phyloP scores from a whole-genome alignment of 2,329 filamentous ascomycete species.

The Hypoxylon sp. region DNA sequence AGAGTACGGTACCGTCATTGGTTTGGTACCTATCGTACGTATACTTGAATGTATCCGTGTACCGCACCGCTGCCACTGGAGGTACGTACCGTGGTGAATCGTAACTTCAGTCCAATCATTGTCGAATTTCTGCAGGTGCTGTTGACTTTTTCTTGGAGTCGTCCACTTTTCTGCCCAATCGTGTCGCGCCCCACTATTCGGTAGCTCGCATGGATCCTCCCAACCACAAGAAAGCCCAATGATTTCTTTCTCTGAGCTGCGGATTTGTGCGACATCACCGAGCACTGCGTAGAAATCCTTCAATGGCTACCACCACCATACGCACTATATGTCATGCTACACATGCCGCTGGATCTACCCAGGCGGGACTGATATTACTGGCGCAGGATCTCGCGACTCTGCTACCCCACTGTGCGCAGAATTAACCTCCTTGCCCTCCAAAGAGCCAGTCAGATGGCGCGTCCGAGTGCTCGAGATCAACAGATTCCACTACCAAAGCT shows the following conservation, averaged over 20 bases:
- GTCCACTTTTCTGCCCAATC: slow-evolving; percentile 26
- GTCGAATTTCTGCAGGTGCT: slow-evolving; percentile 24
- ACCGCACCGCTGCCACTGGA: slow-evolving; percentile 6
- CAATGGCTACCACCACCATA: slow-evolving; percentile 11
- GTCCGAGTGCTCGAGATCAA: slow-evolving; percentile 20
- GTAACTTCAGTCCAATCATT: slow-evolving; percentile 1
- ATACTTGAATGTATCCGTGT: not conserved
- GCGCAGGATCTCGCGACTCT: slow-evolving; percentile 25
- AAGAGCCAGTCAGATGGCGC: slow-evolving; percentile 11
- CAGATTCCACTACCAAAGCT: slow-evolving; percentile 19
- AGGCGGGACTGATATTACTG: slow-evolving; percentile 11
- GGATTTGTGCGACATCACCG: slow-evolving; percentile 23
- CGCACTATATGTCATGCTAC: slow-evolving; percentile 27
- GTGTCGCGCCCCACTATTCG: slow-evolving; percentile 4
- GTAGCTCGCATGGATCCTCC: slow-evolving; percentile 14
- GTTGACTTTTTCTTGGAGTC: slow-evolving; percentile 17
- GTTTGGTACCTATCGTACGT: slow-evolving; percentile 2
- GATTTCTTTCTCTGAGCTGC: slow-evolving; percentile 5
- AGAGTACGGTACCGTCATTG: slow-evolving; percentile 13
- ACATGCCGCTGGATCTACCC: not conserved
- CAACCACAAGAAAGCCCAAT: slow-evolving; percentile 26
- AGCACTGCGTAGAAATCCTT: slow-evolving; percentile 12
- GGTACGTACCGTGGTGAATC: slow-evolving; percentile 1
- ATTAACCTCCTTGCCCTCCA: slow-evolving; percentile 3
- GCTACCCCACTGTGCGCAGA: slow-evolving; percentile 9